These are phyloP conservation scores for Penicillium egyptiacum DNA, from an alignment of 495 filamentous ascomycete genomes.

Conservation along the genomic window DNA sequence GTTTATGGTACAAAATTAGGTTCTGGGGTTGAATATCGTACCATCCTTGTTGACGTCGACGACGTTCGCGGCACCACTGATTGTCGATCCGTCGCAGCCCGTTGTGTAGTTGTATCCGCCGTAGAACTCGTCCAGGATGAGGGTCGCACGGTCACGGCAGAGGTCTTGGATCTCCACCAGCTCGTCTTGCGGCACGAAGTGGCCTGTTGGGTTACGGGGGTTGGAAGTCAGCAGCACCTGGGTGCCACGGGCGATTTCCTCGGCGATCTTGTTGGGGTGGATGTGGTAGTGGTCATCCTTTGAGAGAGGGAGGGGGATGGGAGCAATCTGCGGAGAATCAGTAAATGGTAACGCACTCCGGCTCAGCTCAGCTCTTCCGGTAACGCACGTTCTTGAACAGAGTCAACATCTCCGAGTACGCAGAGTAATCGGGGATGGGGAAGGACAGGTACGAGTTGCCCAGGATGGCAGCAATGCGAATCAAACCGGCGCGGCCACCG, in stretches of 20 bases:
- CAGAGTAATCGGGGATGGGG: slow-evolving; percentile 76
- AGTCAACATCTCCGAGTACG: slow-evolving; percentile 95
- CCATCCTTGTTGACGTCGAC: slow-evolving; percentile 66
- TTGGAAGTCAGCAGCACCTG: slow-evolving; percentile 94
- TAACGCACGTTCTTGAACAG: slow-evolving; percentile 77
- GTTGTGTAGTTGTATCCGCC: slow-evolving; percentile 92
- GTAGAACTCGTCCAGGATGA: slow-evolving; percentile 98
- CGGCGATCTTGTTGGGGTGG: slow-evolving; percentile 85
- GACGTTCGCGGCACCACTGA: slow-evolving; percentile 84
- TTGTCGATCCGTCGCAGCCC: slow-evolving; percentile 82
- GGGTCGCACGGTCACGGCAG: slow-evolving; percentile 82
- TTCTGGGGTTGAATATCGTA: slow-evolving; percentile 19
- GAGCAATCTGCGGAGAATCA: slow-evolving; percentile 65
- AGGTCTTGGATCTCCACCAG: slow-evolving; percentile 87
- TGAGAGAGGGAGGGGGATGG: slow-evolving; percentile 82
- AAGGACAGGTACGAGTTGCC: slow-evolving; percentile 90
- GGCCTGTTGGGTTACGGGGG: slow-evolving; percentile 92
- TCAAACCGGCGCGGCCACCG: slow-evolving; percentile 87
- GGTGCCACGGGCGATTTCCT: slow-evolving; percentile 84
- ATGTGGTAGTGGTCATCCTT: slow-evolving; percentile 87
- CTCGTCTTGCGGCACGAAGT: slow-evolving; percentile 76
- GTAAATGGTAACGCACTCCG: slow-evolving; percentile 2
- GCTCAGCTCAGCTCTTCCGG: not conserved
- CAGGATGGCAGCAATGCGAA: slow-evolving; percentile 89
- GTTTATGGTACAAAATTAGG: slow-evolving; percentile 25